Evolutionary conservation across 768 basidiomycete genomes (phyloP).

Genomic region (Serpula lacrymans): DNA sequence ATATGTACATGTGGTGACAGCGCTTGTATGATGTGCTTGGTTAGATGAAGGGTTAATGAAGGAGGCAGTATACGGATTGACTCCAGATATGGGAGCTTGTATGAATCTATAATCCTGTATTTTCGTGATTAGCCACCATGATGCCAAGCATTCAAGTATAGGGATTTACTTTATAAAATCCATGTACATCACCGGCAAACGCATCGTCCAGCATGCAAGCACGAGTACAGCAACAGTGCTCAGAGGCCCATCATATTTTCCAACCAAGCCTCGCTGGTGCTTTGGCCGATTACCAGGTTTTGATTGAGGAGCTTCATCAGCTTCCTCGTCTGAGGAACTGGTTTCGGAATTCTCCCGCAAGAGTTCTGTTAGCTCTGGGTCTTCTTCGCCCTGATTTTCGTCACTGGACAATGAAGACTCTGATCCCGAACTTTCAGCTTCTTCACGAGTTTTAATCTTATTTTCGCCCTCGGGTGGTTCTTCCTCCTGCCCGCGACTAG

Average conservation of each 20-base stretch:
- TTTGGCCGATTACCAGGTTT: not conserved
- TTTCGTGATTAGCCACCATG: too few relatives aligned
- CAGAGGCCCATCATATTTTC: constrained; percentile 36
- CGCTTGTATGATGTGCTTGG: constrained; percentile 61
- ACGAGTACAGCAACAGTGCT: constrained; percentile 66
- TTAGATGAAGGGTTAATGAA: constrained; percentile 65
- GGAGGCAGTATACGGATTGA: constrained; percentile 57
- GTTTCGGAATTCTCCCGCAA: constrained; percentile 36
- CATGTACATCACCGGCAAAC: constrained; percentile 70
- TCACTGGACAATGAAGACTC: constrained; percentile 12
- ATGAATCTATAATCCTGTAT: constrained; percentile 68
- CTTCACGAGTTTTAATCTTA: constrained; percentile 6
- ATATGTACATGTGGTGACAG: constrained; percentile 67
- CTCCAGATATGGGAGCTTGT: constrained; percentile 81
- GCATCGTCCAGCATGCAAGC: constrained; percentile 75
- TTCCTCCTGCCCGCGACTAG: constrained; percentile 3
- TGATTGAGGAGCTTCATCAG: constrained; percentile 10
- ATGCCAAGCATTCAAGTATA: constrained; percentile 1
- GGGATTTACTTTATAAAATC: constrained; percentile 68
- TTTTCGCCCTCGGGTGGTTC: constrained; percentile 17
- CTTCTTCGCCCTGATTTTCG: constrained; percentile 18
- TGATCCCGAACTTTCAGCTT: constrained; percentile 9
- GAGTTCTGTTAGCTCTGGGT: constrained; percentile 37
- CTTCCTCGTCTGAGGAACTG: constrained; percentile 26
- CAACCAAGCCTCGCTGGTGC: constrained; percentile 17